phyloP scores from a whole-genome alignment of 192 early-diverging fungal genomes.

The Chytriomyces confervae region DNA sequence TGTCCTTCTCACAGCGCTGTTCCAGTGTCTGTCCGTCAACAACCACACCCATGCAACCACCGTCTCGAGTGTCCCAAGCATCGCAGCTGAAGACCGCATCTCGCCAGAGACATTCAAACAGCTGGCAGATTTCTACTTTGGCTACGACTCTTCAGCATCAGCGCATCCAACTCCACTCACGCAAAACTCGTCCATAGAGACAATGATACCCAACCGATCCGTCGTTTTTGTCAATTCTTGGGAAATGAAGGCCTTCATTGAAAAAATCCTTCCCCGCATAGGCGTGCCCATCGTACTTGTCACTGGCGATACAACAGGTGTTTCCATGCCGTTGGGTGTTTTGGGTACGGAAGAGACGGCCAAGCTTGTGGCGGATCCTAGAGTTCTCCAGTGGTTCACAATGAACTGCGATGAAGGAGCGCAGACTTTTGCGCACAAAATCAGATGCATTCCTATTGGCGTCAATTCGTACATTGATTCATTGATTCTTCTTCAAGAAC shows the following conservation, averaged over 20 bases:
- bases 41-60: background rate
- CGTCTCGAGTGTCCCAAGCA: background rate
- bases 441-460: constrained; percentile 5
- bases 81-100: constrained; percentile 13
- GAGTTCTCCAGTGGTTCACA: constrained; percentile 2
- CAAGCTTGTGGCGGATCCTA: background rate
- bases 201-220: background rate
- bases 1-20: background rate
- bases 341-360: background rate
- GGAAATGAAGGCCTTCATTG: background rate
- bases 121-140: background rate
- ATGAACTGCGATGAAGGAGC: constrained; percentile 5
- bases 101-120: background rate
- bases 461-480: constrained; percentile 17
- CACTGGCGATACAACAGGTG: background rate
- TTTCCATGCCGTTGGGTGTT: background rate
- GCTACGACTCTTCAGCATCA: background rate
- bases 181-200: background rate
- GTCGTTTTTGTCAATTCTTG: constrained; percentile 7
- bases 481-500: background rate
- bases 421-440: background rate
- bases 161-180: background rate
- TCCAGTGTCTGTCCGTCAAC: background rate
- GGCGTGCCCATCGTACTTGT: background rate
- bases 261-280: background rate